Evolutionary conservation across 2,329 filamentous ascomycete species (phyloP).

Genomic region (Xylaria sp.): DNA sequence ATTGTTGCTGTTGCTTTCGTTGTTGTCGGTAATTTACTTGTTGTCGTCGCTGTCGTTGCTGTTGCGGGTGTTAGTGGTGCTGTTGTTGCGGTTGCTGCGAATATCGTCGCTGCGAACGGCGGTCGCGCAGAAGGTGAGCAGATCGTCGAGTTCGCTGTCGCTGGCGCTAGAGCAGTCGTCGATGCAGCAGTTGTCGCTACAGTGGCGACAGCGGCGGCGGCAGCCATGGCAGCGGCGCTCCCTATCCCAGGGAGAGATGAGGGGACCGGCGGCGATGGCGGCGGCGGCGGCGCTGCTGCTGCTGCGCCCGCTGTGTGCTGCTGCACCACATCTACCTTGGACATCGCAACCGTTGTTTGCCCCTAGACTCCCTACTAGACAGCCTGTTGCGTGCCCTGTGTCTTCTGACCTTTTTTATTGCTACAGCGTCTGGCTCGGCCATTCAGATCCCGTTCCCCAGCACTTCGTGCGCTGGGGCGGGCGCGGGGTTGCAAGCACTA

Average conservation of each 20-base stretch:
- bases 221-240: constrained; percentile 45
- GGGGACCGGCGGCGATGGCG: constrained; percentile 47
- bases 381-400: constrained; percentile 40
- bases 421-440: constrained; percentile 48
- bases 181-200: constrained; percentile 34
- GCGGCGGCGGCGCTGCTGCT: constrained; percentile 35
- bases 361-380: constrained; percentile 23
- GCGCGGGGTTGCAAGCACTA: constrained; percentile 51
- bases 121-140: not conserved
- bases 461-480: constrained; percentile 39
- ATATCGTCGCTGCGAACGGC: constrained; percentile 29
- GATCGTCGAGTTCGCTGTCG: constrained; percentile 17
- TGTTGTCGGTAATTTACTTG: constrained; percentile 1
- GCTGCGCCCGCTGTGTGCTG: constrained; percentile 49
- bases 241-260: constrained; percentile 34
- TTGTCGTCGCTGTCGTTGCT: constrained; percentile 27
- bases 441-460: constrained; percentile 51
- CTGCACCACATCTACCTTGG: constrained; percentile 52
- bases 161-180: constrained; percentile 28
- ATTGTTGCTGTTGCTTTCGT: constrained; percentile 26
- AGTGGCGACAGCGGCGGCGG: constrained; percentile 40
- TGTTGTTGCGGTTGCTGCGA: constrained; percentile 22
- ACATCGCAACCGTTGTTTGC: constrained; percentile 47
- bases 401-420: constrained; percentile 48
- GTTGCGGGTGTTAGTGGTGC: not conserved